phyloP scores from a whole-genome alignment of 2,329 filamentous ascomycete species.

The Apiospora sp. region DNA sequence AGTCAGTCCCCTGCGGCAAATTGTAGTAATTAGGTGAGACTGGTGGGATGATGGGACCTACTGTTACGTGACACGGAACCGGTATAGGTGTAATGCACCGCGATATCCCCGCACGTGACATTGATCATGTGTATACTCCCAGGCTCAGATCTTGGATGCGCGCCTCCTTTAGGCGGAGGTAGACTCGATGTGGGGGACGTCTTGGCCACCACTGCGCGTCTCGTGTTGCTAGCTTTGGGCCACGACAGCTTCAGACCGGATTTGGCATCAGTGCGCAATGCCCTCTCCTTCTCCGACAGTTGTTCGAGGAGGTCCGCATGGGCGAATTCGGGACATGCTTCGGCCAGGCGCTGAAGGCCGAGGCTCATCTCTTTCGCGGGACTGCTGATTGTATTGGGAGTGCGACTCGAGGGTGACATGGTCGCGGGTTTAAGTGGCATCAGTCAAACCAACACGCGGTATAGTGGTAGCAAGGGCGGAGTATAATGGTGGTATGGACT shows the following conservation, averaged over 20 bases:
- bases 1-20: background rate
- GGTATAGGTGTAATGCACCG: conserved; percentile 32
- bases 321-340: background rate
- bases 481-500: too few relatives aligned
- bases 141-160: background rate
- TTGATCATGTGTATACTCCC: conserved; percentile 30
- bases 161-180: background rate
- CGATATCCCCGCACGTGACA: conserved; percentile 32
- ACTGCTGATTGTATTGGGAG: background rate
- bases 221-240: conserved; percentile 32
- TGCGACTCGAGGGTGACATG: background rate
- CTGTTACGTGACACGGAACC: conserved; percentile 22
- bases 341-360: background rate
- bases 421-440: background rate
- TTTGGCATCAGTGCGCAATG: background rate
- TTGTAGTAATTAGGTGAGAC: background rate
- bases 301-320: background rate
- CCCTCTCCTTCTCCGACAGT: background rate
- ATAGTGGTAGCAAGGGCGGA: too few relatives aligned
- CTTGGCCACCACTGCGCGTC: conserved; percentile 33
- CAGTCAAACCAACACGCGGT: too few relatives aligned
- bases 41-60: background rate
- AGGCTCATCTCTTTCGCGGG: background rate
- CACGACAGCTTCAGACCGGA: conserved; percentile 32
- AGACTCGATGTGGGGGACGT: background rate